phyloP scores from a whole-genome alignment of 106 monocot genomes.

The Dactylorhiza incarnata region DNA sequence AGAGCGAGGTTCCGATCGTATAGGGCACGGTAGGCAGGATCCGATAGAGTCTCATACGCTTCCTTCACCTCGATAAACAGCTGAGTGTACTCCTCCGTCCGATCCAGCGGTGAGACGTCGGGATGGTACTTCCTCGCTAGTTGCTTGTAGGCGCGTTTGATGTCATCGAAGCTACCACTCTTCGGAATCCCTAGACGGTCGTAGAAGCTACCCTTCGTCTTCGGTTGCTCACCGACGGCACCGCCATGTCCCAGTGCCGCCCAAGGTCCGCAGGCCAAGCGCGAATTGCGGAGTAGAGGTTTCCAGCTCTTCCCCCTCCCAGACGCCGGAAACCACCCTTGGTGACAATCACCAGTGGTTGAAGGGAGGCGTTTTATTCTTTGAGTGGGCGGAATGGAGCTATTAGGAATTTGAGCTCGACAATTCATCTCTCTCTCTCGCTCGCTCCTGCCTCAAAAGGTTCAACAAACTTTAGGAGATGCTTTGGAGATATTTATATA shows the following conservation, averaged over 20 bases:
- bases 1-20: constrained; percentile 62
- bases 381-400: neutral
- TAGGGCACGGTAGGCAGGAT: constrained; percentile 47
- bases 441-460: no score
- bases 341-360: neutral
- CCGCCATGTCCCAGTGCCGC: constrained; percentile 9
- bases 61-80: constrained; percentile 55
- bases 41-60: constrained; percentile 82
- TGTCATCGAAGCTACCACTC: constrained; percentile 19
- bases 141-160: constrained; percentile 30
- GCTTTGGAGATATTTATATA: no score
- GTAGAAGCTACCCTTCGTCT: constrained; percentile 32
- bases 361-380: neutral
- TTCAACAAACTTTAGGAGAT: no score
- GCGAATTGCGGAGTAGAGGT: neutral
- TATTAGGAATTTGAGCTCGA: neutral
- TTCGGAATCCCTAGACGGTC: constrained; percentile 42
- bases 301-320: neutral
- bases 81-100: constrained; percentile 40
- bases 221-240: neutral
- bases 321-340: neutral
- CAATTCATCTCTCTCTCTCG: neutral
- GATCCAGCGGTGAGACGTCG: constrained; percentile 30
- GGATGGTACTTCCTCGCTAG: constrained; percentile 35
- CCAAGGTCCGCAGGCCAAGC: neutral